Base-by-base conservation (phyloP, 805 yeast species). In the Tetrapisispora taiwanensis region DNA sequence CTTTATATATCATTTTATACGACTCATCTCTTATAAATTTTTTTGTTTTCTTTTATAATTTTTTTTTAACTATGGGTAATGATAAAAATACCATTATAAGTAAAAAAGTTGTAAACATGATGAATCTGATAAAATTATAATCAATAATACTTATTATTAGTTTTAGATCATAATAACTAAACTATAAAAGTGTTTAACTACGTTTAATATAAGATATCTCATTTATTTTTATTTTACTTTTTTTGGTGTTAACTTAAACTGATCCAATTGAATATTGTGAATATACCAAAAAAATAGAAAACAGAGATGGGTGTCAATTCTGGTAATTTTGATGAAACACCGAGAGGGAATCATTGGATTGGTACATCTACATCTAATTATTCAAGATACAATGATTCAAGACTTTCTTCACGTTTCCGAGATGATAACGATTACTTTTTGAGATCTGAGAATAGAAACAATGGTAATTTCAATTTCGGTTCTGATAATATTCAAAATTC, bases 321-420 rank as follows among this genome's bases (percentile, higher is more conserved):
- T 18, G 17, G 24, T 37, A 37, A 37, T 17, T 37, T 37, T 31
- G 44, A 36, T 4, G 52, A 52, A 38, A 56, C 62, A 7, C 61
- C 61, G 36, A 50, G 62, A 45, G 60, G 62, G 15, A 54, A 53
- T 26, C 62, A 58, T 43, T 58, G 62, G 62, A 51, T 56, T 32
- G 58, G 56, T 15, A 50, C 53, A 19, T 37, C 53, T 36, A 43
- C 51, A 8, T 42, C 47, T 15, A 44, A 41, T 22, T 44, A 48
- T 34, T 32, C 49, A 31, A 42, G 48, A 18, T 39, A 41, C 20
- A 41, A 26, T 13, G 45, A 37, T 18, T 27, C 40, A 32, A n/a
- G 30, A 42, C 12, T 14, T 18, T 14, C 27, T 18, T 28, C 49
- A 46, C 55, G 52, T 37, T 48, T 46, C 18, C 46, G 47, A 27